A percentile compares a stretch with the other conserved stretches of the same genome.
Evolutionary conservation across 371 early-diverging fungal species (phyloP).

Genomic region (Phascolomyces articulosus): DNA sequence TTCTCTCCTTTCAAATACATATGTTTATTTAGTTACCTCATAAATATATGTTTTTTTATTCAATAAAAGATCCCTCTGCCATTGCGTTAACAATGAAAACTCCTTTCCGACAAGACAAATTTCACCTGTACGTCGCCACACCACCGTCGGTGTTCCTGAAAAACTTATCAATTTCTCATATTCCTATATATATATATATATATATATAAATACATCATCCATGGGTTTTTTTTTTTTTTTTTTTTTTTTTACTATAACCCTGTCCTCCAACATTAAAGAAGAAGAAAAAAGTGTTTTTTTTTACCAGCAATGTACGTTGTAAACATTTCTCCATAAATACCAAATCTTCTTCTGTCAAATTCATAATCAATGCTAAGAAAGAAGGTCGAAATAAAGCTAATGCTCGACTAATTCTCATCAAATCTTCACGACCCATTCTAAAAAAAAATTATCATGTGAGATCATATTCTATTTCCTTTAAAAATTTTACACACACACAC

Average conservation of each 20-base stretch:
- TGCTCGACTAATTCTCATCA: conserved; percentile 85
- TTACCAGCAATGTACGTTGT: conserved; percentile 78
- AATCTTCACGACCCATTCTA: conserved; percentile 84
- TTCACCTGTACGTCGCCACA: conserved; percentile 94
- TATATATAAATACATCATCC: not conserved
- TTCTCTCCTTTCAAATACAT: no score
- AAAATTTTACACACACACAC: not conserved
- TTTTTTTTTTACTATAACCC: no score
- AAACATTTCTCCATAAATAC: conserved; percentile 91
- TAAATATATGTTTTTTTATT: conserved; percentile 78
- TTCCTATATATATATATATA: conserved; percentile 76
- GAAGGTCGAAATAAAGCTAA: conserved; percentile 89
- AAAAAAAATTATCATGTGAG: conserved; percentile 14
- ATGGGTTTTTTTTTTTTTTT: not conserved
- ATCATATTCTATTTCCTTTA: conserved; percentile 25
- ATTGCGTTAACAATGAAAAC: conserved; percentile 86
- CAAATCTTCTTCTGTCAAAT: conserved; percentile 88
- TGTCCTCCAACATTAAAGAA: conserved; percentile 13
- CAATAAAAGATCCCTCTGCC: conserved; percentile 79
- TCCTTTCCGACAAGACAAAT: conserved; percentile 91
- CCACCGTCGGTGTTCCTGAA: conserved; percentile 95
- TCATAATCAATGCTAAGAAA: conserved; percentile 88
- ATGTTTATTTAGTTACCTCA: conserved; percentile 48
- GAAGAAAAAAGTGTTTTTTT: conserved; percentile 44
- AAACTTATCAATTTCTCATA: conserved; percentile 88